Evolutionary conservation across 2,329 filamentous ascomycete genomes (phyloP), one percentile per base, ranked within the genome.

Genomic region (Hypomyces rosellus): DNA sequence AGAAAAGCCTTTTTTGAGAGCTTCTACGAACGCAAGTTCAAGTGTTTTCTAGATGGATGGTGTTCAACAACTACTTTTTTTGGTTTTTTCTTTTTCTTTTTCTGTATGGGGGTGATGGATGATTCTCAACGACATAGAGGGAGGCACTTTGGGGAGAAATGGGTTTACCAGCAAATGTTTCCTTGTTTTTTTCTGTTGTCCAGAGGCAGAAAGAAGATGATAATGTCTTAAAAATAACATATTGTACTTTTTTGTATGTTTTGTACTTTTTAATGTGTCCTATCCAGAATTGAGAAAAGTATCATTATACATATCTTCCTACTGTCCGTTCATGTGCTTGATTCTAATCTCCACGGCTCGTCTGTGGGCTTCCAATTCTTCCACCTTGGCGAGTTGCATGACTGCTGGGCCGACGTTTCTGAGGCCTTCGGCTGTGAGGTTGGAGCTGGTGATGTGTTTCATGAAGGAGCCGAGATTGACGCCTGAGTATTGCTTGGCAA

Each of bases 401-500:
- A 99, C 93, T 4, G 93, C 90, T 48, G 76, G 74, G 34, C 92
- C 89, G 2, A 99, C 87, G 61, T 95, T 93, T 60, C 80, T 79
- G 55, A 99, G 74, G 18, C 93, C 93, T 61, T 96, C 80, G 15
- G 84, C 81, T 1, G 89, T 95, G 54, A 99, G 77, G 68, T 95
- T 88, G 0, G 90, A 89, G 72, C 88, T 93, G 36, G 93, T 99
- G 63, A 99, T 96, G 75, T 97, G 90, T 75, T 99, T 99, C 67
- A 96, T 81, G 71, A 96, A 99, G 2, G 92, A 97, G 33, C 82
- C 89, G 5, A 99, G 80, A 69, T 96, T 99, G 64, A 99, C 93
- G 47, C 93, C 93, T 5, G 90, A 96, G 74, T 99, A 99, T 69
- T 99, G 93, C 73, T 95, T 96, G 45, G 93, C 93, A 63, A 95